Evolutionary conservation across 2,329 filamentous ascomycete genomes (phyloP), one percentile per base, ranked within the genome.

Genomic region (Colletotrichum brevisporum): DNA sequence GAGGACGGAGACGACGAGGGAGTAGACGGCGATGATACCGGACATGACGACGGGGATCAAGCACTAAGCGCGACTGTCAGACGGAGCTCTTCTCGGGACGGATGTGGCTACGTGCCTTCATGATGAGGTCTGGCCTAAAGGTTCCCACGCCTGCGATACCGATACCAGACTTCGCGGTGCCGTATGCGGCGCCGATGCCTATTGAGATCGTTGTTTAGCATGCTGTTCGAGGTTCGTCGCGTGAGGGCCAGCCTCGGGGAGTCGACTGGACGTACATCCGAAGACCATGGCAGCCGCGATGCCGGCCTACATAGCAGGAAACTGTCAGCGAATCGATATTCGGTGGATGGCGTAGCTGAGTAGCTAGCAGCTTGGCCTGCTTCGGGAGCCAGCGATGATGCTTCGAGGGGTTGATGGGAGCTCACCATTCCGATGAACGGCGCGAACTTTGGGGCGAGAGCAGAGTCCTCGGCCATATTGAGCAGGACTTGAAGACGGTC

Each of bases 21-120:
- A 94, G 84, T 99, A 99, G 74, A 99, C 96, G 67, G 96, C 96
- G 77, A 99, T 94, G 79, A 99, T 99, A 89, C 96, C 96, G 75
- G 96, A 97, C 96, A 99, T 99, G 85, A 99, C 91, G 73, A 96
- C 93, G 71, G 93, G 93, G 74, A 95, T 95, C 61, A 95, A 85
- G 66, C 92, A 95, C 92, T 94, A 75, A 41, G 21, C 36, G 36
- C 36, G 10, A 24, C 18, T 16, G 45, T 59, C 57, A 67, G 62
- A 53, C 4, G 50, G 12, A 39, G 21, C 27, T 31, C 9, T 43
- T 6, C 13, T 13, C 31, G 18, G 63, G 24, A 10, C 9, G 41
- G 15, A 16, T 13, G 55, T 43, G n/a, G 15, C 39, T 50, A 66
- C 81, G 43, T 82, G 92, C 92, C 91, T 96, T 97, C 93, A 97